Percentiles rank a stretch among this genome's conserved stretches.
Conservation (phyloP, 345 rosid genomes). For the Linum usitatissimum region DNA sequence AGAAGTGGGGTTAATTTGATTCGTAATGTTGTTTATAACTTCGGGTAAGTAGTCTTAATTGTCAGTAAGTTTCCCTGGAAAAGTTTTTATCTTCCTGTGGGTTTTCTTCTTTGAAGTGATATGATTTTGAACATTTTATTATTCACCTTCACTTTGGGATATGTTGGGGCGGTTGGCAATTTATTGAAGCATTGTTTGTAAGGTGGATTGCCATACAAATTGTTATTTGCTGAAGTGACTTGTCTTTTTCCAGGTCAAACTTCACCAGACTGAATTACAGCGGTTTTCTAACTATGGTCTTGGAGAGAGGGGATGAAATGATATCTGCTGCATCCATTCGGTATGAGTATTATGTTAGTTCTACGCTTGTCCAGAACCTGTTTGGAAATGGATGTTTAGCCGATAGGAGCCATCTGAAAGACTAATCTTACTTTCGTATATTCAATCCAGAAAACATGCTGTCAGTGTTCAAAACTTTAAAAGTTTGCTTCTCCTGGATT, state of each 20-base stretch:
- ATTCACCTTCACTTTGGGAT: neutral
- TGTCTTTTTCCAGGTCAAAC: conserved; percentile 57
- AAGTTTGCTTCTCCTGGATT: too few relatives aligned
- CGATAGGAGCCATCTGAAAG: neutral
- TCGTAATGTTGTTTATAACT: conserved; percentile 74
- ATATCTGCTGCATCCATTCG: conserved; percentile 80
- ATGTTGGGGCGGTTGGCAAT: neutral
- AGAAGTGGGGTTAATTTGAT: conserved; percentile 84
- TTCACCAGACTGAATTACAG: conserved; percentile 63
- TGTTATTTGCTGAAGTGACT: neutral
- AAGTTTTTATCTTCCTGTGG: neutral
- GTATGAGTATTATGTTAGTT: conserved; percentile 21
- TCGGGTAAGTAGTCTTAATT: conserved; percentile 44
- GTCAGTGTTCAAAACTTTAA: too few relatives aligned
- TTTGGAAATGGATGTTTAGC: neutral
- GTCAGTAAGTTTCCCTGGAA: neutral
- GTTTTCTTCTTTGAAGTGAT: too few relatives aligned
- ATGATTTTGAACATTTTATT: neutral
- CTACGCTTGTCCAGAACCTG: neutral
- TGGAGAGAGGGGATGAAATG: conserved; percentile 85
- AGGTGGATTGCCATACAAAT: neutral
- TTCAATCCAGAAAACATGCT: neutral
- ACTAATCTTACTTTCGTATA: neutral
- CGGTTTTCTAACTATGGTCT: conserved; percentile 62
- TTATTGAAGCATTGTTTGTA: neutral